Percentiles rank a stretch among this genome's conserved stretches.
Conservation (phyloP, 2,329 filamentous ascomycete genomes). For the Periglandula ipomoeae region DNA sequence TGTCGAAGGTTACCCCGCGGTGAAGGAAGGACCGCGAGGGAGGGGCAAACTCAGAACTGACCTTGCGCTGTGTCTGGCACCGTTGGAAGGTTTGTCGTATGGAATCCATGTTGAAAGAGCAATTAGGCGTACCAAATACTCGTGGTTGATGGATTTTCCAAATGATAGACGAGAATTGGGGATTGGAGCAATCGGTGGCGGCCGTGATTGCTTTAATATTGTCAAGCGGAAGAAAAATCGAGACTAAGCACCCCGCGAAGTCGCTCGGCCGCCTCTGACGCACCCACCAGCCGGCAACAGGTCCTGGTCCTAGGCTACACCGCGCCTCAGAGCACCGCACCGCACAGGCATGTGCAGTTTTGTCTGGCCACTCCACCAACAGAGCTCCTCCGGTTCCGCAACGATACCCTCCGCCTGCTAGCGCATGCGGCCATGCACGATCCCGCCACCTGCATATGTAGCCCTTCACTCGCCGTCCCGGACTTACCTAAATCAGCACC, state of each 20-base stretch:
- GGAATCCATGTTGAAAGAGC: conserved; percentile 36
- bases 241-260: no score
- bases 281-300: no score
- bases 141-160: background rate
- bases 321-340: no score
- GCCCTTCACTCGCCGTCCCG: conserved; percentile 7
- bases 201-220: background rate
- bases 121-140: no score
- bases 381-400: conserved; percentile 8
- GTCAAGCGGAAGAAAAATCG: background rate
- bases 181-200: background rate
- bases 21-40: background rate
- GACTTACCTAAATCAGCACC: conserved; percentile 14
- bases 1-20: background rate
- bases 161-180: background rate
- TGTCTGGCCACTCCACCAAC: background rate
- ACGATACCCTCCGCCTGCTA: conserved; percentile 8
- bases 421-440: conserved; percentile 8
- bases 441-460: conserved; percentile 10
- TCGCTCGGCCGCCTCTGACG: no score
- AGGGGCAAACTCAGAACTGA: conserved; percentile 27
- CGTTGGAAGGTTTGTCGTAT: conserved; percentile 50
- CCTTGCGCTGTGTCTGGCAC: conserved; percentile 50
- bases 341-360: no score
- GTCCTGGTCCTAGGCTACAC: no score